A percentile compares a stretch with the other conserved stretches of the same genome.
phyloP scores from a whole-genome alignment of 345 rosid genomes.

The Toxicodendron radicans region DNA sequence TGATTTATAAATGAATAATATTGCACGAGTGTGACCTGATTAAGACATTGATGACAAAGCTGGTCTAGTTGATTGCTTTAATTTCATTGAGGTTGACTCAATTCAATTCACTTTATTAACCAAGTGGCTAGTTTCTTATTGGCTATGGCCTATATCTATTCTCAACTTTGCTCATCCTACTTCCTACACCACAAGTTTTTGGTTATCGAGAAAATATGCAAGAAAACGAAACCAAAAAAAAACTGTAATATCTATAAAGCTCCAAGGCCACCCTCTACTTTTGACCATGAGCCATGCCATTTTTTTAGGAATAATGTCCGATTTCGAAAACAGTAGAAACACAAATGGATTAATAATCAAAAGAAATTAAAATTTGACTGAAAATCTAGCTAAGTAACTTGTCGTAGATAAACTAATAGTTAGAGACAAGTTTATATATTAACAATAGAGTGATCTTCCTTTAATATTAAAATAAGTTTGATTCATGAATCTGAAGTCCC shows the following conservation, averaged over 20 bases:
- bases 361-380: too few relatives aligned
- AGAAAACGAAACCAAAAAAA: conserved; percentile 1
- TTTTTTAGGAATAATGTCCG: too few relatives aligned
- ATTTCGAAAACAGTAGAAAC: too few relatives aligned
- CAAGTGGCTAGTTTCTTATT: conserved; percentile 1
- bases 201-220: background rate
- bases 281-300: background rate
- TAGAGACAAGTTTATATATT: too few relatives aligned
- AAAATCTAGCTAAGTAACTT: too few relatives aligned
- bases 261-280: conserved; percentile 8
- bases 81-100: background rate
- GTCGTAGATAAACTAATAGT: too few relatives aligned
- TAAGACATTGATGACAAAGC: background rate
- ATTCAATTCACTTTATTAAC: conserved; percentile 14
- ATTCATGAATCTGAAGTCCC: background rate
- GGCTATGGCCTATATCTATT: background rate
- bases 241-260: background rate
- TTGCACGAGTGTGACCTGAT: conserved; percentile 8
- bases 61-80: background rate
- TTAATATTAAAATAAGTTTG: background rate
- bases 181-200: background rate
- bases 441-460: background rate
- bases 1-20: background rate
- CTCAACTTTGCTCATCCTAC: background rate
- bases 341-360: too few relatives aligned